Percentiles rank a stretch among this genome's conserved stretches.
Evolutionary conservation across 805 yeast species (phyloP).

Genomic region (Cyberlindnera sargentensis): DNA sequence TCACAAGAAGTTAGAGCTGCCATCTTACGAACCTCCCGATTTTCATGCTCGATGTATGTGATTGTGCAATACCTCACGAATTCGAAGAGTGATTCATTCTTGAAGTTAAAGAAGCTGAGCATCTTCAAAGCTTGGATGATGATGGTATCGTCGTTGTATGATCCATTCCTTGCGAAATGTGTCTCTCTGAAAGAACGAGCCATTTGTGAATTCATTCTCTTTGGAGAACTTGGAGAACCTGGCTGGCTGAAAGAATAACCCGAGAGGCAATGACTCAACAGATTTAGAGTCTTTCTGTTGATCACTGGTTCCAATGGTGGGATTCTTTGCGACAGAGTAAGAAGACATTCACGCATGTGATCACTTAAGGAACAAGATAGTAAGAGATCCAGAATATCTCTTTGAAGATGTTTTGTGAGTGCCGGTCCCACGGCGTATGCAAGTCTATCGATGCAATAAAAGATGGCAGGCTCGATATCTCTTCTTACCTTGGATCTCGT

Average conservation of each 20-base stretch:
- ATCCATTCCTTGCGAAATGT: conserved; percentile 66
- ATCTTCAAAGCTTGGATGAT: conserved; percentile 75
- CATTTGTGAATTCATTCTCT: conserved; percentile 49
- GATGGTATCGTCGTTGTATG: conserved; percentile 38
- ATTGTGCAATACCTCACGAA: conserved; percentile 81
- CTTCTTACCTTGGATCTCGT: conserved; percentile 45
- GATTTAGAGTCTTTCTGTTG: conserved; percentile 61
- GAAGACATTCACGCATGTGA: conserved; percentile 70
- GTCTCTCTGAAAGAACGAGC: conserved; percentile 76
- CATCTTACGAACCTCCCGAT: conserved; percentile 69
- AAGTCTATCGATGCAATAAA: conserved; percentile 80
- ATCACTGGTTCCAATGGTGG: conserved; percentile 76
- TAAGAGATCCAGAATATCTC: conserved; percentile 72
- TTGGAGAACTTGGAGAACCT: conserved; percentile 60
- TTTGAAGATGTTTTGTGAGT: conserved; percentile 77
- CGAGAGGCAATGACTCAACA: conserved; percentile 67
- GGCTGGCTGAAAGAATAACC: conserved; percentile 81
- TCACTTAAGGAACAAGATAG: conserved; percentile 79
- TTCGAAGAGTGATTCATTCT: conserved; percentile 71
- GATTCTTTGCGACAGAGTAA: conserved; percentile 58
- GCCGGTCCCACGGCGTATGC: conserved; percentile 92
- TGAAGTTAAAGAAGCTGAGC: conserved; percentile 68
- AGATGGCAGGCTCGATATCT: conserved; percentile 78
- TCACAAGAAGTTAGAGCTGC: conserved; percentile 82
- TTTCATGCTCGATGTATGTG: conserved; percentile 76